Base-by-base conservation (phyloP, 345 rosid species). In the Mercurialis annua region DNA sequence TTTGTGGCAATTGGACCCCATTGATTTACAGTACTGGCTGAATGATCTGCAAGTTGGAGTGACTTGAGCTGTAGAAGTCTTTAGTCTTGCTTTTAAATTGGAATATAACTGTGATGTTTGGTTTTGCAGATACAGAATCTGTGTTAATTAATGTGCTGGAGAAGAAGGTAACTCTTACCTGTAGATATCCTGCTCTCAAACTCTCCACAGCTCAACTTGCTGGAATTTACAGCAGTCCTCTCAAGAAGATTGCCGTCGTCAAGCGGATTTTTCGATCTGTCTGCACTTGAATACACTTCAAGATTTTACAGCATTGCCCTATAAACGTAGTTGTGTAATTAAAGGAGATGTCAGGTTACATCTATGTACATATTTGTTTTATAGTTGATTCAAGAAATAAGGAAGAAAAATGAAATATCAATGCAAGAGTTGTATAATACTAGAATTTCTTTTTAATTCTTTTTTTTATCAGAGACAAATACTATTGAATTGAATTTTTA, bases 81-180 rank as follows among this genome's bases (percentile, higher is more conserved):
- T 21, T 12, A 43, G 16, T 23, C 46, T 40, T 60, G 21, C 3
- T 4, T 42, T 62, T 26, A 62, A 42, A 16, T 17, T 9, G 23
- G 44, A 57, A 56, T 30, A 1, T 12, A 29, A 2, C 42, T 50
- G 54, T 21, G 12, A 4, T 42, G 3, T 7, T n/a, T n/a, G 27
- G 1, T 36, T 66, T 62, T 56, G 69, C 90, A 90, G 92, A 84
- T 72, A 88, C 90, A n/a, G 87, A 88, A 61, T 87, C 96, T 0
- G 82, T 90, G 64, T 69, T 78, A 60, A 80, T 92, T 66, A 77
- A 84, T 74, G 84, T 83, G 48, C 40, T 78, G 79, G 96, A 92
- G 85, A 85, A 92, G 81, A 83, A 71, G 79, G 93, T 88, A 44
- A 90, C 86, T 30, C 77, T 92, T 30, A 87, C 88, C 1, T 83